Evolutionary conservation across 2,329 filamentous ascomycete genomes (phyloP), one percentile per base, ranked within the genome.

Genomic region (Penicillium sp.): DNA sequence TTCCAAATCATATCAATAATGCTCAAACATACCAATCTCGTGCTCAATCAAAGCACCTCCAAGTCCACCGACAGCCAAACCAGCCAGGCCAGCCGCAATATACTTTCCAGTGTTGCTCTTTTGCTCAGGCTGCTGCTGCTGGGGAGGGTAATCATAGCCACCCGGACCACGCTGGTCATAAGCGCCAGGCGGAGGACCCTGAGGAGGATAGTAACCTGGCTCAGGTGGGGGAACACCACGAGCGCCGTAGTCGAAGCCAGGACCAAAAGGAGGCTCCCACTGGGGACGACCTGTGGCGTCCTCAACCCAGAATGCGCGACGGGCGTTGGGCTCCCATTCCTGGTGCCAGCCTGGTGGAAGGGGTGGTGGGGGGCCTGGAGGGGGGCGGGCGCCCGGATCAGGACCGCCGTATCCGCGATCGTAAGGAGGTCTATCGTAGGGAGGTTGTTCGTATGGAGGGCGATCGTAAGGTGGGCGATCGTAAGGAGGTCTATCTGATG

Each of bases 251-350:
- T 59, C 33, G 46, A 57, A 25, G 41, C 37, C 14, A 60, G 60
- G n/a, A 3, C 51, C 53, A 15, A 59, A 62, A 49, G 86, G 85
- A 15, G 79, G 77, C 58, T 87, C 84, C 86, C 86, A 89, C 70
- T 88, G 85, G 0, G 83, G 81, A 55, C 79, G 81, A 20, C 85
- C 84, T 12, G 83, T 83, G 45, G 81, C 77, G 54, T 83, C 75
- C 69, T 89, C 85, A 54, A 85, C 78, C 66, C 86, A 89, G 74
- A 83, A 89, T 76, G 83, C 88, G 53, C 83, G 82, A 66, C 86
- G 82, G 56, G 79, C 75, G 55, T 77, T 78, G 54, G 83, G 80
- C 61, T 89, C 86, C 73, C 81, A 89, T 69, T 87, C 82, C 23
- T 84, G 77, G 26, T 77, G 74, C 86, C 86, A 89, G 61, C 86